Evolutionary conservation across 495 filamentous ascomycete species (phyloP).

Genomic region (Trichoderma gamsii): DNA sequence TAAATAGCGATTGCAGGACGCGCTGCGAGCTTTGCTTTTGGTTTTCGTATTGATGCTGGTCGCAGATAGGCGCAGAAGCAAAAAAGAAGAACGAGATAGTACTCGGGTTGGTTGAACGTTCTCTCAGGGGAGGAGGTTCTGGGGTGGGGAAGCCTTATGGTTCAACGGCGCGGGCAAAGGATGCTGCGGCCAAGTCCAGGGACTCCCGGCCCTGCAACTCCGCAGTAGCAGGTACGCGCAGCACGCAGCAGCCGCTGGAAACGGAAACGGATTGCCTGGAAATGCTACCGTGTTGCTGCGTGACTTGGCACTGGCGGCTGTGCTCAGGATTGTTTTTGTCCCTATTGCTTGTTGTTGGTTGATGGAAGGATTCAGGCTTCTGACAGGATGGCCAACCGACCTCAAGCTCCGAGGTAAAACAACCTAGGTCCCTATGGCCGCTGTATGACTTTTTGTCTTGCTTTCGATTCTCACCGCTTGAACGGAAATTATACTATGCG

Average conservation of each 20-base stretch:
- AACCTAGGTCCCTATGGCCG: no score
- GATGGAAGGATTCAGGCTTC: no score
- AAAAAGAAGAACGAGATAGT: not conserved
- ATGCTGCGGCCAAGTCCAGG: not conserved
- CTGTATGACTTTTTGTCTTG: no score
- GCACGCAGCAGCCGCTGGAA: not conserved
- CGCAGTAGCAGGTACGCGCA: not conserved
- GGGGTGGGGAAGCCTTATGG: conserved; percentile 11
- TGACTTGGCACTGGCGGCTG: no score
- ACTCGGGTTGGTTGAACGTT: not conserved
- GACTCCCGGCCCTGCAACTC: conserved; percentile 1
- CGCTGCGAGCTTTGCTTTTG: no score
- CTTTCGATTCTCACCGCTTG: no score
- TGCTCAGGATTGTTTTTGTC: no score
- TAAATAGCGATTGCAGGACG: not conserved
- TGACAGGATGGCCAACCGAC: no score
- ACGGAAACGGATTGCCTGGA: not conserved
- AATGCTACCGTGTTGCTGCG: not conserved
- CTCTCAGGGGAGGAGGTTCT: conserved; percentile 4
- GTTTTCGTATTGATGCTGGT: not conserved
- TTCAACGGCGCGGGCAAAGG: not conserved
- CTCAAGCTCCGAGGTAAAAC: no score
- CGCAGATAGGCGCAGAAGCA: not conserved
- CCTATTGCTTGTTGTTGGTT: no score
- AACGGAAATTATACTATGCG: no score